Conservation (phyloP, 192 early-diverging fungal species). For the Kappamyces sp. region DNA sequence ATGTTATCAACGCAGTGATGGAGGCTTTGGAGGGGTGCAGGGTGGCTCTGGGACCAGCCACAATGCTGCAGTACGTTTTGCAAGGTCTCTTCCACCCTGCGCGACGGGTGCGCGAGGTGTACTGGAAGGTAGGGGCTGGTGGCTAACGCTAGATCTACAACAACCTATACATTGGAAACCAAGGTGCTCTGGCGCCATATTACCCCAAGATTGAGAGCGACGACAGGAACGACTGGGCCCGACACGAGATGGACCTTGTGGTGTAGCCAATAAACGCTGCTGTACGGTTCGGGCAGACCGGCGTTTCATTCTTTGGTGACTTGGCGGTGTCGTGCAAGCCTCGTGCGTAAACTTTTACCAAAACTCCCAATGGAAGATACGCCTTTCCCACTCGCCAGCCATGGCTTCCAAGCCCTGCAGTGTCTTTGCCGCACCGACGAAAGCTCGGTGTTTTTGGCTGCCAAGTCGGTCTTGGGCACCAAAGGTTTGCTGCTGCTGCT, state of each 20-base stretch:
- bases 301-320: too few species aligned
- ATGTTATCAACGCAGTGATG: conserved; percentile 97
- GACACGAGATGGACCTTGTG: conserved; percentile 71
- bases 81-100: conserved; percentile 98
- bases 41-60: conserved; percentile 79
- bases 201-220: conserved; percentile 89
- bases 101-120: conserved; percentile 87
- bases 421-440: too few species aligned
- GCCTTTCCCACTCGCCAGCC: too few species aligned
- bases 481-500: too few species aligned
- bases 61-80: conserved; percentile 78
- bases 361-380: too few species aligned
- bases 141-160: conserved; percentile 72
- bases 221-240: conserved; percentile 64
- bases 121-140: conserved; percentile 68
- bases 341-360: too few species aligned
- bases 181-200: conserved; percentile 85
- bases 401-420: too few species aligned
- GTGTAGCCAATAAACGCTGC: conserved; percentile 13
- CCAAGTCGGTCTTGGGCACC: too few species aligned
- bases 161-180: conserved; percentile 82
- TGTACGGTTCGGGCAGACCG: too few species aligned
- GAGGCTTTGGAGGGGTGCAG: conserved; percentile 93
- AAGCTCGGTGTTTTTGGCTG: too few species aligned
- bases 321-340: too few species aligned